Evolutionary conservation across 306 rosid species (phyloP).

Genomic region (Senna siamea): DNA sequence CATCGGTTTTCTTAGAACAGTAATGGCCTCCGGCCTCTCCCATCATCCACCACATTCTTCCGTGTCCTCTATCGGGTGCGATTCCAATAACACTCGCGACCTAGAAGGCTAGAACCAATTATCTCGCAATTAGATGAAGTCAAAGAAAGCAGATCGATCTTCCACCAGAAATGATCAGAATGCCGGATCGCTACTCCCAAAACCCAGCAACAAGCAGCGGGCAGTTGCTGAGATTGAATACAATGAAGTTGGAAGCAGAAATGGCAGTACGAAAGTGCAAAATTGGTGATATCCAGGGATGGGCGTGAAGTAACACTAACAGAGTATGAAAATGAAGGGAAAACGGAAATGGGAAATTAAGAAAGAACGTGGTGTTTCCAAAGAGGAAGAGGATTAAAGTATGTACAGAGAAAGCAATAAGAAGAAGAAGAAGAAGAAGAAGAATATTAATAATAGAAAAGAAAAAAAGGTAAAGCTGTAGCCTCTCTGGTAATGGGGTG

Average conservation of each 20-base stretch:
- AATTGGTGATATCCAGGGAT: too few relatives aligned
- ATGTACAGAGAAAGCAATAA: too few relatives aligned
- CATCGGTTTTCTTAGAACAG: conserved; percentile 76
- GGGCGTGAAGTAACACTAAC: too few relatives aligned
- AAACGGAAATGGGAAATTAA: not conserved
- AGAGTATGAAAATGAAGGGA: not conserved
- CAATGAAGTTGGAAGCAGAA: not conserved
- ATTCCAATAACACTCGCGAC: not conserved
- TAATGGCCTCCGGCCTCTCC: conserved; percentile 72
- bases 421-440: too few relatives aligned
- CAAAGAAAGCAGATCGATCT: conserved; percentile 4
- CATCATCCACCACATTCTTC: conserved; percentile 75
- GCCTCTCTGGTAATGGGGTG: conserved; percentile 22
- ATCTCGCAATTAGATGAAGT: not conserved
- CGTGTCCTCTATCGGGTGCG: not conserved
- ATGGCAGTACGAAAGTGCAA: not conserved
- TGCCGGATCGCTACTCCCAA: not conserved
- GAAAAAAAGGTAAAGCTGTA: not conserved
- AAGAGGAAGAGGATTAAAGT: not conserved
- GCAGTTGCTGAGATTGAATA: not conserved
- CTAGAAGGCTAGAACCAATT: not conserved
- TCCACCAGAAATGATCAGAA: not conserved
- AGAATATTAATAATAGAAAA: too few relatives aligned
- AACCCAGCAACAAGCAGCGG: not conserved
- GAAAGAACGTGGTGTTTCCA: not conserved